Percentiles rank a stretch among this genome's conserved stretches.
These are phyloP conservation scores for Purpureocillium lavendulum DNA, from an alignment of 2,329 filamentous ascomycete species.

Conservation along the genomic window DNA sequence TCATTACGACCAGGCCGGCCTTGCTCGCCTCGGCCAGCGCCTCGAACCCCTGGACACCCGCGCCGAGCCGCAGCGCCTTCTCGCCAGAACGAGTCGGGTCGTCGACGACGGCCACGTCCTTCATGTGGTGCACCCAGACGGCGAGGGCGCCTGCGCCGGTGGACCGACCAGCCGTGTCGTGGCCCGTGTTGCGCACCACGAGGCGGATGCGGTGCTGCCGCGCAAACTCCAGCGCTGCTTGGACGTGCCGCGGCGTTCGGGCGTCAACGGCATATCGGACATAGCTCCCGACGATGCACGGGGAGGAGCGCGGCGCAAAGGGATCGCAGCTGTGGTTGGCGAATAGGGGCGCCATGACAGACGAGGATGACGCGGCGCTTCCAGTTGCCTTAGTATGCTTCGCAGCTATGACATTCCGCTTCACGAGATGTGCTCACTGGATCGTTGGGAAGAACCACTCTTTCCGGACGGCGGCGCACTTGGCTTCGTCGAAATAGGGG, in stretches of 20 bases:
- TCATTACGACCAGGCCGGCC: slow-evolving; percentile 39
- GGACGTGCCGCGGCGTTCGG: slow-evolving; percentile 18
- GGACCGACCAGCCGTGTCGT: slow-evolving; percentile 21
- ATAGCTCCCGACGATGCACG: slow-evolving; percentile 35
- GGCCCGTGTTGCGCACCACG: slow-evolving; percentile 24
- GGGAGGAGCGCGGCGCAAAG: slow-evolving; percentile 24
- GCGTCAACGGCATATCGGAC: slow-evolving; percentile 29
- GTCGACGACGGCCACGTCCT: slow-evolving; percentile 30
- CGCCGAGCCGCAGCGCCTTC: slow-evolving; percentile 46
- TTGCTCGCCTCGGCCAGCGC: slow-evolving; percentile 33
- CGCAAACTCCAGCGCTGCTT: slow-evolving; percentile 26
- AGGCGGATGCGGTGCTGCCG: slow-evolving; percentile 26
- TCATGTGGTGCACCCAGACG: slow-evolving; percentile 30
- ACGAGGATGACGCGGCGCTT: slow-evolving; percentile 25
- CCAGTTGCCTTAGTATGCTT: too few relatives aligned
- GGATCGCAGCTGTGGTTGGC: slow-evolving; percentile 29
- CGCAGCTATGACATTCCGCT: too few relatives aligned
- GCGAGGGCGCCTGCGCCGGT: slow-evolving; percentile 30
- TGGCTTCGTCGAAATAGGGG: slow-evolving; percentile 31
- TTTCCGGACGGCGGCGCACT: slow-evolving; percentile 28
- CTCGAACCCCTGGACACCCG: slow-evolving; percentile 43
- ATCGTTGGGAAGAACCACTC: slow-evolving; percentile 24
- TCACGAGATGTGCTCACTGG: too few relatives aligned
- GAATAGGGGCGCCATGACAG: slow-evolving; percentile 29
- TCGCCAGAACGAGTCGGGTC: too few relatives aligned